These are phyloP conservation scores for Russula brevipes DNA, from an alignment of 768 basidiomycete species.

Conservation along the genomic window DNA sequence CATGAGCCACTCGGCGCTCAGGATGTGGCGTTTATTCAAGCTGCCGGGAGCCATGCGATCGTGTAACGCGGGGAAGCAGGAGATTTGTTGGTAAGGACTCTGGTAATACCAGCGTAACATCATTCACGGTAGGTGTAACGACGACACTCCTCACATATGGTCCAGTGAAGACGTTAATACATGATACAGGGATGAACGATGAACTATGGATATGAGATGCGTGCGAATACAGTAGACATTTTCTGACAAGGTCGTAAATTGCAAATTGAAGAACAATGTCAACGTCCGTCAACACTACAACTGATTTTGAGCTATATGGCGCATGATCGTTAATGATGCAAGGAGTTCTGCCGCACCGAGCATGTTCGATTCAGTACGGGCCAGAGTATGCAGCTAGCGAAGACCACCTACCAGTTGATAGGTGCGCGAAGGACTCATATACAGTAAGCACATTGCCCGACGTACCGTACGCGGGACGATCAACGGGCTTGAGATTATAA, in stretches of 20 bases:
- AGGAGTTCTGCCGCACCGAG: slow-evolving; percentile 20
- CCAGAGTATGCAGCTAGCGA: too few relatives aligned
- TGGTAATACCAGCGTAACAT: neutral
- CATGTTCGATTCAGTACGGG: neutral
- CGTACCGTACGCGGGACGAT: slow-evolving; percentile 50
- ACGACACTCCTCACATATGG: neutral
- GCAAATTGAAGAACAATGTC: neutral
- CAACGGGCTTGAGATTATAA: slow-evolving; percentile 54
- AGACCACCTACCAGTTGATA: slow-evolving; percentile 47
- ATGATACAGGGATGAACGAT: slow-evolving; percentile 6
- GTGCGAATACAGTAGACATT: slow-evolving; percentile 9
- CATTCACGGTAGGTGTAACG: neutral
- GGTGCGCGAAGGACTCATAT: slow-evolving; percentile 47
- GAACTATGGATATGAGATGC: too few relatives aligned
- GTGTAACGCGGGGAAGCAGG: neutral
- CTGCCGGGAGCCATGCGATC: neutral
- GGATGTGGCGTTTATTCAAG: neutral
- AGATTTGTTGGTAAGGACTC: neutral
- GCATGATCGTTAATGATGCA: slow-evolving; percentile 25
- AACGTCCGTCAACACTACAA: slow-evolving; percentile 3
- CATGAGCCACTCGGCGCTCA: neutral
- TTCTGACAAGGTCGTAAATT: neutral
- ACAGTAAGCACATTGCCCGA: slow-evolving; percentile 62
- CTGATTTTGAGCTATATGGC: slow-evolving; percentile 26
- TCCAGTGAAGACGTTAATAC: neutral